phyloP scores from a whole-genome alignment of 345 rosid genomes.

The Citrus trifoliata region DNA sequence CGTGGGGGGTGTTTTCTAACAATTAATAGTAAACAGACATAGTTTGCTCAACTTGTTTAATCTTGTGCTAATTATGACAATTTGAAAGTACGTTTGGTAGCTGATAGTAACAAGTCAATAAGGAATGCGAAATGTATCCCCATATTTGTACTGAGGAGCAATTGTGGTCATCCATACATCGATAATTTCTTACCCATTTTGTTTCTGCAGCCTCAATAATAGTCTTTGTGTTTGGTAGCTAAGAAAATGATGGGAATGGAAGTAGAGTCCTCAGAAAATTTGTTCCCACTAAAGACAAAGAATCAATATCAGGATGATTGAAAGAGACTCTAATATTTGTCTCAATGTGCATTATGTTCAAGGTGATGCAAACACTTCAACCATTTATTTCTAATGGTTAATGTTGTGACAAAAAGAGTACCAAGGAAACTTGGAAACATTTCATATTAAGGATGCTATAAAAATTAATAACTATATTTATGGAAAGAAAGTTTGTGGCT shows the following conservation, averaged over 20 bases:
- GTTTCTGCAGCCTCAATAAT: not conserved
- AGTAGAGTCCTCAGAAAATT: not conserved
- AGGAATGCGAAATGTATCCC: not conserved
- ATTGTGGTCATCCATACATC: not conserved
- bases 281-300: not conserved
- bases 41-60: no score
- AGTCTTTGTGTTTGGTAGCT: not conserved
- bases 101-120: not conserved
- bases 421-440: not conserved
- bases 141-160: not conserved
- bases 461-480: not conserved
- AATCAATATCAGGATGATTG: not conserved
- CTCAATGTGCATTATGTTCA: not conserved
- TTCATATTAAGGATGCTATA: not conserved
- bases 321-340: not conserved
- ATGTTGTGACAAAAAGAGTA: not conserved
- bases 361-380: not conserved
- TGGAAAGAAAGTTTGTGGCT: no score
- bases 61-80: not conserved
- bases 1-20: no score
- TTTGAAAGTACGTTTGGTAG: not conserved
- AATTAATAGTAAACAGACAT: no score
- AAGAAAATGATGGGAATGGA: conserved; percentile 6
- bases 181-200: not conserved
- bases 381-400: not conserved